Conservation (phyloP, 768 basidiomycete species). For the Artomyces pyxidatus region DNA sequence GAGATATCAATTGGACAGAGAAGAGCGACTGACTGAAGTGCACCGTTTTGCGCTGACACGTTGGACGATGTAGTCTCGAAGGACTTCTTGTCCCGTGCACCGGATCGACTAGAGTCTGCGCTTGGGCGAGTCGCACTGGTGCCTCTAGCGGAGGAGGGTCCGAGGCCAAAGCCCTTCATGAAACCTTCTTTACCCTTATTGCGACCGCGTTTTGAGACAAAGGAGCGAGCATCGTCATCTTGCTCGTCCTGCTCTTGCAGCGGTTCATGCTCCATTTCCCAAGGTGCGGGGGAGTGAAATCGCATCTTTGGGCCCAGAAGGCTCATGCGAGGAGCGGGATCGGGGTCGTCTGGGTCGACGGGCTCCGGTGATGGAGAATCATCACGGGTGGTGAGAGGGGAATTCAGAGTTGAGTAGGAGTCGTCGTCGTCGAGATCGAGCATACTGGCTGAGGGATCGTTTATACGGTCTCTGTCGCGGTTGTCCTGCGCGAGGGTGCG, state of each 20-base stretch:
- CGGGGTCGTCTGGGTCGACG: constrained; percentile 33
- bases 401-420: constrained; percentile 15
- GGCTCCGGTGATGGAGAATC: constrained; percentile 16
- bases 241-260: constrained; percentile 40
- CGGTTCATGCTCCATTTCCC: constrained; percentile 56
- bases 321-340: constrained; percentile 48
- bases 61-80: constrained; percentile 50
- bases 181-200: constrained; percentile 27
- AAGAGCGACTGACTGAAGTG: constrained; percentile 45
- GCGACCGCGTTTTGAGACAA: constrained; percentile 21
- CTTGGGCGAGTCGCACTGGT: constrained; percentile 46
- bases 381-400: constrained; percentile 10
- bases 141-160: constrained; percentile 24
- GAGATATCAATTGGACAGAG: constrained; percentile 1
- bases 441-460: constrained; percentile 42
- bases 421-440: constrained; percentile 45
- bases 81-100: constrained; percentile 43
- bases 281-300: constrained; percentile 74
- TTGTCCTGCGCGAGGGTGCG: constrained; percentile 16
- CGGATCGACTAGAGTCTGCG: constrained; percentile 50
- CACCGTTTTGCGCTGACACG: constrained; percentile 38
- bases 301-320: constrained; percentile 78
- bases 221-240: constrained; percentile 29
- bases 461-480: constrained; percentile 29
- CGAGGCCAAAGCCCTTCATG: constrained; percentile 39